A percentile compares a stretch with the other conserved stretches of the same genome.
These are phyloP conservation scores for Royoungia palumana DNA, from an alignment of 768 basidiomycete genomes.

Conservation along the genomic window DNA sequence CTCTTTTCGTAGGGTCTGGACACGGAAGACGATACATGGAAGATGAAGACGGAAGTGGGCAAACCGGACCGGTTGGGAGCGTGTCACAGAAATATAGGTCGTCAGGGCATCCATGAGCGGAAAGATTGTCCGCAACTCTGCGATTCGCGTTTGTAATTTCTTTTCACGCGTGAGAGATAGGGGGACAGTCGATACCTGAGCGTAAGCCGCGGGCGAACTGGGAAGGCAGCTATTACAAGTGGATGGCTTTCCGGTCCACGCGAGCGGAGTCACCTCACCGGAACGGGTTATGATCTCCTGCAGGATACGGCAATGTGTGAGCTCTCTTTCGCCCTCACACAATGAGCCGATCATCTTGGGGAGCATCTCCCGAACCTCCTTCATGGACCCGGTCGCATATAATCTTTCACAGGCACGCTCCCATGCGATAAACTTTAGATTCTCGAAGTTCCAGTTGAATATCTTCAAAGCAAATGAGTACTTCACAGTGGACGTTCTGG, in stretches of 20 bases:
- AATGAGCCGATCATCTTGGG: neutral
- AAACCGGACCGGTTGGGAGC: too few species aligned
- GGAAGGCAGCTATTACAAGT: conserved; percentile 2
- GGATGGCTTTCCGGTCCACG: neutral
- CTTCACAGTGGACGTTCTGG: too few species aligned
- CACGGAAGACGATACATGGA: too few species aligned
- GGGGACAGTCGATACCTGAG: too few species aligned
- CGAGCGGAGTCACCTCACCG: neutral
- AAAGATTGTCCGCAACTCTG: too few species aligned
- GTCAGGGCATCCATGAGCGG: too few species aligned
- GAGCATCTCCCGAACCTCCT: neutral
- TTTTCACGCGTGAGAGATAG: too few species aligned
- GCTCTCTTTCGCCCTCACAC: neutral
- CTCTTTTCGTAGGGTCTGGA: too few species aligned
- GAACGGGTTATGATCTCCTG: neutral
- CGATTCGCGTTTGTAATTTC: too few species aligned
- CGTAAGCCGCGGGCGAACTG: neutral
- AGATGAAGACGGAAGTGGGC: too few species aligned
- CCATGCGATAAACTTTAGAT: neutral
- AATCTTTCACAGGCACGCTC: neutral
- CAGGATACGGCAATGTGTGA: neutral
- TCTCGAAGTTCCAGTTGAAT: conserved; percentile 1
- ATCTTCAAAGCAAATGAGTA: neutral
- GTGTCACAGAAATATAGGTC: too few species aligned
- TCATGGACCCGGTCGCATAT: neutral